A percentile compares a stretch with the other conserved stretches of the same genome.
Evolutionary conservation across 345 rosid genomes (phyloP).

Genomic region (Gossypium thurberi): DNA sequence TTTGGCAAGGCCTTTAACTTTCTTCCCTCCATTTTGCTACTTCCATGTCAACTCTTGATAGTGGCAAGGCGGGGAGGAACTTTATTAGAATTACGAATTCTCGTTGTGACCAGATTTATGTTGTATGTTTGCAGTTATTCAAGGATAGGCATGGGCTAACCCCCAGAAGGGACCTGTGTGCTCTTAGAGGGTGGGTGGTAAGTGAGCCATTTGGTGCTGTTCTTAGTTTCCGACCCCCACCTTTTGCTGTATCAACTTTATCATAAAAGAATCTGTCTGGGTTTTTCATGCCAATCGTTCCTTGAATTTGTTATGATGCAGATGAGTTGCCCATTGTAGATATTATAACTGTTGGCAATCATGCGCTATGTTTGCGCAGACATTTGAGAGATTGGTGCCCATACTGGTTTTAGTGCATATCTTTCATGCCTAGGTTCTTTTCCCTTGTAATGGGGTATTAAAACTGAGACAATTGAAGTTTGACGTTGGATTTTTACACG

Average conservation of each 20-base stretch:
- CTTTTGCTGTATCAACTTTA: conserved; percentile 26
- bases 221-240: conserved; percentile 36
- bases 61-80: neutral
- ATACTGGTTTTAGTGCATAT: conserved; percentile 32
- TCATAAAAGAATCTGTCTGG: conserved; percentile 20
- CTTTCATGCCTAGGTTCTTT: conserved; percentile 10
- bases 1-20: neutral
- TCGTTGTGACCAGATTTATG: neutral
- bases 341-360: conserved; percentile 43
- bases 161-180: conserved; percentile 30
- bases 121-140: conserved; percentile 27
- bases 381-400: conserved; percentile 24
- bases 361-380: conserved; percentile 29
- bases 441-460: neutral
- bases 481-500: neutral
- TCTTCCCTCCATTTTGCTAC: neutral
- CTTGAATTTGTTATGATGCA: conserved; percentile 36
- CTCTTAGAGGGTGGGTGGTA: conserved; percentile 42
- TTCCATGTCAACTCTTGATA: neutral
- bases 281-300: conserved; percentile 25
- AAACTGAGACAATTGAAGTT: neutral
- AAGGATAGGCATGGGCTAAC: conserved; percentile 30
- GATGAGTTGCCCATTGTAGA: conserved; percentile 45
- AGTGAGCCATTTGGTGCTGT: conserved; percentile 38
- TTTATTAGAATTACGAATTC: neutral